phyloP scores from a whole-genome alignment of 805 yeast species.

The Kockiozyma suomiensis region DNA sequence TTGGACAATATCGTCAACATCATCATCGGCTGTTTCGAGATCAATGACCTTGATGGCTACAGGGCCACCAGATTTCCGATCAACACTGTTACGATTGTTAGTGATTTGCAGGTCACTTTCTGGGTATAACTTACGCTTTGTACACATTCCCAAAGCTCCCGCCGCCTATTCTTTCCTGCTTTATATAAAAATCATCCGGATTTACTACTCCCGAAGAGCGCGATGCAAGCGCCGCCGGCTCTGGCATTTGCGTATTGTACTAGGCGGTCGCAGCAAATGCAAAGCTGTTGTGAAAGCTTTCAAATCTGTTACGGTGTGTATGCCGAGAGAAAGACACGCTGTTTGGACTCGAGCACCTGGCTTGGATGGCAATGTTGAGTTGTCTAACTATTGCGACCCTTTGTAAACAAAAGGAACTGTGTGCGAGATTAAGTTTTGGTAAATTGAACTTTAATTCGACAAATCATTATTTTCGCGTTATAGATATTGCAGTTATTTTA shows the following conservation, averaged over 20 bases:
- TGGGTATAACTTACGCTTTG: slow-evolving; percentile 49
- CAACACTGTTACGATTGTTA: slow-evolving; percentile 28
- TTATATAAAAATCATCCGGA: slow-evolving; percentile 29
- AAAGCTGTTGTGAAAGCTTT: not conserved
- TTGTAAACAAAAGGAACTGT: not conserved
- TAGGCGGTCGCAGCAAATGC: no score
- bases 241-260: not conserved
- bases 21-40: slow-evolving; percentile 77
- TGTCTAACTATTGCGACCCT: no score
- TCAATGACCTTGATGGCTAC: slow-evolving; percentile 90
- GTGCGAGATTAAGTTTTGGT: not conserved
- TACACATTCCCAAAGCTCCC: slow-evolving; percentile 91
- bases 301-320: no score
- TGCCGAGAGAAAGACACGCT: no score
- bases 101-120: not conserved
- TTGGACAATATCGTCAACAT: slow-evolving; percentile 66
- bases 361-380: not conserved
- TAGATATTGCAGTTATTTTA: no score
- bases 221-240: slow-evolving; percentile 2
- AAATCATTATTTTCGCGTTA: no score
- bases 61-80: slow-evolving; percentile 44
- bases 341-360: no score
- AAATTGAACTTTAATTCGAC: not conserved
- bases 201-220: slow-evolving; percentile 7
- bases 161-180: slow-evolving; percentile 63